Percentiles rank a stretch among this genome's conserved stretches.
Conservation (phyloP, 1,284 basidiomycete species). For the Microbotryum scabiosae region DNA sequence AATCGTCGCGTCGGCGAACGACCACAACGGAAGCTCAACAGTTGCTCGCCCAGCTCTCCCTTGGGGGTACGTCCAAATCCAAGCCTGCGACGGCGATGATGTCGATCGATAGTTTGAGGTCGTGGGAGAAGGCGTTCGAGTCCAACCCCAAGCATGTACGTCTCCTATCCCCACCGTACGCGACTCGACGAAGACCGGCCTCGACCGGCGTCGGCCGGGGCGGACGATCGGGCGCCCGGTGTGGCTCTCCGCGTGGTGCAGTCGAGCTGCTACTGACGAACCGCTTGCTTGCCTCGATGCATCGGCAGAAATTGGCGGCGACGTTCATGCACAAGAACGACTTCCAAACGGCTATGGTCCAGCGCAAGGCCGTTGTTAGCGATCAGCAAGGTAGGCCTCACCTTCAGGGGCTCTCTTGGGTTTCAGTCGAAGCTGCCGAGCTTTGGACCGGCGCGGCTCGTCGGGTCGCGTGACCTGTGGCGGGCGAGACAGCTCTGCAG, state of each 20-base stretch:
- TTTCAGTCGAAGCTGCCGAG: constrained; percentile 8
- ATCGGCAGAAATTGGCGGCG: constrained; percentile 54
- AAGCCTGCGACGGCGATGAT: constrained; percentile 14
- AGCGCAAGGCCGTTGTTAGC: constrained; percentile 47
- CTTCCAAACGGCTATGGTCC: constrained; percentile 49
- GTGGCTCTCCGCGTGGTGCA: no score
- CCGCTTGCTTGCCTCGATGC: no score
- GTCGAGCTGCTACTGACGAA: no score
- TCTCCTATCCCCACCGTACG: no score
- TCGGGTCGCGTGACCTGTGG: no score
- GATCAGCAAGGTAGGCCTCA: constrained; percentile 52
- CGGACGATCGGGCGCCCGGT: no score
- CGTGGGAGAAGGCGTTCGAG: constrained; percentile 29
- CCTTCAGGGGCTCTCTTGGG: not conserved
- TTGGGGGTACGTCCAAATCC: constrained; percentile 5
- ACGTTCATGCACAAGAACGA: constrained; percentile 69
- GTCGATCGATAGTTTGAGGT: constrained; percentile 21
- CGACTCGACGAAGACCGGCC: no score
- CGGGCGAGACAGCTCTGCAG: constrained; percentile 2
- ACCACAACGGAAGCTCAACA: not conserved
- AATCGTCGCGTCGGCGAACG: no score
- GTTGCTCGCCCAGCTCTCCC: constrained; percentile 19
- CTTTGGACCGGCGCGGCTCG: not conserved
- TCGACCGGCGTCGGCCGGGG: no score
- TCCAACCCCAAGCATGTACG: constrained; percentile 48